Conservation (phyloP, 306 rosid species). For the Fragaria ananassa region DNA sequence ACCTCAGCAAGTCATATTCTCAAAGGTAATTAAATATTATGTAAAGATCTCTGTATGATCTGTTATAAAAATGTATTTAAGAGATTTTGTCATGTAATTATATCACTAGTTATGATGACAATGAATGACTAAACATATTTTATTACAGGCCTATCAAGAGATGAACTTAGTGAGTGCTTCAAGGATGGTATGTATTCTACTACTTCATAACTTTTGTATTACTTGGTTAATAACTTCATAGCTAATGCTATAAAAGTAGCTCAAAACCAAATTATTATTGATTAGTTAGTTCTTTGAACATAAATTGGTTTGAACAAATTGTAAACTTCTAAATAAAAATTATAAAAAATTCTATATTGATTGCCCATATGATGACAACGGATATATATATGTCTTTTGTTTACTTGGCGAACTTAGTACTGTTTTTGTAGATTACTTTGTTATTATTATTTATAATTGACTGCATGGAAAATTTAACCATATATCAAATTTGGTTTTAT, state of each 20-base stretch:
- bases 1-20: not conserved
- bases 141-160: not conserved
- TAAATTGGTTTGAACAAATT: not conserved
- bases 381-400: too few species aligned
- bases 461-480: not conserved
- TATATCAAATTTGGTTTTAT: not conserved
- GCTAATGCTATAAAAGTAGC: not conserved
- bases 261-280: too few species aligned
- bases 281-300: too few species aligned
- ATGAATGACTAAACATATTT: not conserved
- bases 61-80: too few species aligned
- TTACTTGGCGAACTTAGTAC: too few species aligned
- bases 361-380: too few species aligned
- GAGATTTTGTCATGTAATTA: too few species aligned
- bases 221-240: not conserved
- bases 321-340: not conserved
- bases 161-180: not conserved
- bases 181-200: not conserved
- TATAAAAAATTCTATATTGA: too few species aligned
- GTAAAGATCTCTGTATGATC: not conserved
- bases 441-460: not conserved
- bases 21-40: slow-evolving; percentile 11
- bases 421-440: not conserved
- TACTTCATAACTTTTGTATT: too few species aligned
- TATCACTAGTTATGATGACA: not conserved